A percentile compares a stretch with the other conserved stretches of the same genome.
Evolutionary conservation across 495 filamentous ascomycete genomes (phyloP).

Genomic region (Aspergillus cavernicola): DNA sequence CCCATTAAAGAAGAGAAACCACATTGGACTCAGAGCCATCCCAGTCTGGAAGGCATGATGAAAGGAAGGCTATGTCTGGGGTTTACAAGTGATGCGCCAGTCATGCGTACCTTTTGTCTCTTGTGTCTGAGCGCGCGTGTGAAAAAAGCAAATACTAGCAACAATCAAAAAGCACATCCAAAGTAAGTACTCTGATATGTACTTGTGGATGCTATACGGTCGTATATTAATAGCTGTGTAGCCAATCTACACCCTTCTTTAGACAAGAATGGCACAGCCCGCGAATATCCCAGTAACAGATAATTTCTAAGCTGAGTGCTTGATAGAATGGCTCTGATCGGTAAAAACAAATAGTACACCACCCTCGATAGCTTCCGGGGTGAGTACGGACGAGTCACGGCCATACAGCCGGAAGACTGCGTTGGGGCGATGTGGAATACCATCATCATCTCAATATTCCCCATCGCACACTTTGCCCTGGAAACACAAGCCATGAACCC

Average conservation of each 20-base stretch:
- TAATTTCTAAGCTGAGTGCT: background rate
- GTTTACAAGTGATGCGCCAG: background rate
- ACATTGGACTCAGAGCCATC: background rate
- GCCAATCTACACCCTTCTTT: background rate
- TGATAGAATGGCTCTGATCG: background rate
- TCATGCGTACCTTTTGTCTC: background rate
- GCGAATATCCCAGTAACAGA: background rate
- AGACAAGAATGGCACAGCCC: background rate
- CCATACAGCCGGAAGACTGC: background rate
- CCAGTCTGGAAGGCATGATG: background rate
- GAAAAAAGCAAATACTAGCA: background rate
- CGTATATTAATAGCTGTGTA: background rate
- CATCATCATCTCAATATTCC: background rate
- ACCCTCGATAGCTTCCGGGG: background rate
- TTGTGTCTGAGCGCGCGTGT: background rate
- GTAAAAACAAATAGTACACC: background rate
- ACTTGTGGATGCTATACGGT: background rate
- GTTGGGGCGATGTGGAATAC: background rate
- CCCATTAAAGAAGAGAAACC: background rate
- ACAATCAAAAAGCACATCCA: background rate
- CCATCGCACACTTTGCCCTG: background rate
- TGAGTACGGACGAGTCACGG: background rate
- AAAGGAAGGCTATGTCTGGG: background rate
- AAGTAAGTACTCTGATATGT: background rate
- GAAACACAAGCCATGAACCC: background rate